A percentile compares a stretch with the other conserved stretches of the same genome.
These are phyloP conservation scores for Rhizoctonia solani DNA, from an alignment of 1,284 basidiomycete genomes.

Conservation along the genomic window DNA sequence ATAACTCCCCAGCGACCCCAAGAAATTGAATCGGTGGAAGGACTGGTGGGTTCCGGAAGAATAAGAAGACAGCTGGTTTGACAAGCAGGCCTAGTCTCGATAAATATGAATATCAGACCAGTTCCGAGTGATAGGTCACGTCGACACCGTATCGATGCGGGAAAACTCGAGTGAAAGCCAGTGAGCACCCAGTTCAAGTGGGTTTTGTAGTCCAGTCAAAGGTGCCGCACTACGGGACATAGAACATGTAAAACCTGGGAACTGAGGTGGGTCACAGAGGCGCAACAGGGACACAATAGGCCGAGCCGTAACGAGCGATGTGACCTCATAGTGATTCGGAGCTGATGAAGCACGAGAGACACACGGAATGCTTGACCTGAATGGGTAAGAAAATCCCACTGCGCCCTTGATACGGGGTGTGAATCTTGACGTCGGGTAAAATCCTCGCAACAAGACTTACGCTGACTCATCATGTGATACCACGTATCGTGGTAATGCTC, in stretches of 20 bases:
- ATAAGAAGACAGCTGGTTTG: background rate
- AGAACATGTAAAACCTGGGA: constrained; percentile 20
- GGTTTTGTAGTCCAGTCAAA: constrained; percentile 26
- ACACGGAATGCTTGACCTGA: background rate
- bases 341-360: constrained; percentile 12
- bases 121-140: constrained; percentile 25
- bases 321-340: constrained; percentile 33
- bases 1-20: constrained; percentile 11
- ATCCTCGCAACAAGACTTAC: background rate
- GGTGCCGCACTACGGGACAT: constrained; percentile 13
- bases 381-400: constrained; percentile 21
- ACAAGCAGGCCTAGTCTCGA: constrained; percentile 13
- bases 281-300: background rate
- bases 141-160: constrained; percentile 3
- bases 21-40: constrained; percentile 12
- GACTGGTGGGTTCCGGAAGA: constrained; percentile 23
- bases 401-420: constrained; percentile 29
- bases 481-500: background rate
- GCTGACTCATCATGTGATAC: too few species aligned
- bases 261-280: constrained; percentile 24
- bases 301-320: background rate
- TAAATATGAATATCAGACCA: constrained; percentile 29
- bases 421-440: constrained; percentile 4
- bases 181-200: background rate
- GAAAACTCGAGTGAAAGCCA: constrained; percentile 10